phyloP scores from a whole-genome alignment of 192 early-diverging fungal genomes.

The Backusella sp. region DNA sequence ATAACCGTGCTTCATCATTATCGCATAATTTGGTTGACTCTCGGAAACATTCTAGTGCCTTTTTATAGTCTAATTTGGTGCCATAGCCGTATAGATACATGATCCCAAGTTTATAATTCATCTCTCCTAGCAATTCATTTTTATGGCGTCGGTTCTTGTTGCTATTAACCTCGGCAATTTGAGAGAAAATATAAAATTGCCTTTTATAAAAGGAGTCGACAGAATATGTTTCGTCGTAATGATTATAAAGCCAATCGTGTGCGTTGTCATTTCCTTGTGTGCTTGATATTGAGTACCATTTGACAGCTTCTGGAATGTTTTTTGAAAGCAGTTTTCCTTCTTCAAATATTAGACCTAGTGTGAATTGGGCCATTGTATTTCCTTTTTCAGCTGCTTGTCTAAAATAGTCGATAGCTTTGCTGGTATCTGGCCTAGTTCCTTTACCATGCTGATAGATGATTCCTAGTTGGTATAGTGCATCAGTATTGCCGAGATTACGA shows the following conservation, averaged over 20 bases:
- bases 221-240: neutral
- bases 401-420: neutral
- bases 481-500: neutral
- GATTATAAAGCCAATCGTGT: neutral
- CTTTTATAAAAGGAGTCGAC: neutral
- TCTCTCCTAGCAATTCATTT: neutral
- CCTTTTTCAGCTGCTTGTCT: neutral
- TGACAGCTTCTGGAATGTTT: neutral
- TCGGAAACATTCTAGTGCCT: no score
- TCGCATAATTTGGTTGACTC: no score
- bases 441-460: neutral
- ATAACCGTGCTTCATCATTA: no score
- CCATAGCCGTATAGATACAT: no score
- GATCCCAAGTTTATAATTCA: neutral
- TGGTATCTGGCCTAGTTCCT: neutral
- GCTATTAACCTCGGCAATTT: no score
- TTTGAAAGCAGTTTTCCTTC: neutral
- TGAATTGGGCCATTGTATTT: neutral
- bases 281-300: neutral
- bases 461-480: neutral
- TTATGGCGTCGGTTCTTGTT: neutral
- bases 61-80: no score
- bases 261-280: neutral
- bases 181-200: neutral
- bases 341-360: neutral